Evolutionary conservation across 1,284 basidiomycete genomes (phyloP).

Genomic region (Grifola frondosa): DNA sequence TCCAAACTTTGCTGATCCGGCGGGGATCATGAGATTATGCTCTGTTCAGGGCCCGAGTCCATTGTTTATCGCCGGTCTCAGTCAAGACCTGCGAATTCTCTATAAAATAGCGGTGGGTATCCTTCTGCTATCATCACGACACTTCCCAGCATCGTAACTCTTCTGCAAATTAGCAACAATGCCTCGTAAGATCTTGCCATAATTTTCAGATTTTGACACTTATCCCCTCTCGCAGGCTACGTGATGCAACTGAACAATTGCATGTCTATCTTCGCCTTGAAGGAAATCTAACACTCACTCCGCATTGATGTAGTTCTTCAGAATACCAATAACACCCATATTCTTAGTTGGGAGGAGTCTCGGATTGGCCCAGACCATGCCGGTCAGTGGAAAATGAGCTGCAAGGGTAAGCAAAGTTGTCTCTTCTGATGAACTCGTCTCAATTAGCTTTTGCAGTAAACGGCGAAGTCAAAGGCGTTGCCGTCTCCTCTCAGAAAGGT

Average conservation of each 20-base stretch:
- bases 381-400: slow-evolving; percentile 49
- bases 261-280: slow-evolving; percentile 24
- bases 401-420: slow-evolving; percentile 47
- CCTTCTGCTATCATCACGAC: too few relatives aligned
- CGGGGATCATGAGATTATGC: too few relatives aligned
- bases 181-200: slow-evolving; percentile 5
- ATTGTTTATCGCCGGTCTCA: too few relatives aligned
- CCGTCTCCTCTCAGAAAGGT: slow-evolving; percentile 39
- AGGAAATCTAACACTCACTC: neutral
- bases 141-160: neutral
- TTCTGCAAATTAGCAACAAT: slow-evolving; percentile 2
- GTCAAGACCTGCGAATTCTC: too few relatives aligned
- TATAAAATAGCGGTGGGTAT: too few relatives aligned
- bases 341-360: slow-evolving; percentile 42
- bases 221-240: slow-evolving; percentile 30
- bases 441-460: slow-evolving; percentile 37
- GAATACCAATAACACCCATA: slow-evolving; percentile 17
- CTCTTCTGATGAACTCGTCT: slow-evolving; percentile 1
- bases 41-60: too few relatives aligned
- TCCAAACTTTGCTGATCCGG: too few relatives aligned
- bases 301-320: slow-evolving; percentile 43
- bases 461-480: slow-evolving; percentile 46
- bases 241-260: slow-evolving; percentile 54
- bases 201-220: neutral
- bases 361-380: slow-evolving; percentile 41